These are phyloP conservation scores for Arbutus unedo DNA, from an alignment of 148 eudicot species.

Conservation along the genomic window DNA sequence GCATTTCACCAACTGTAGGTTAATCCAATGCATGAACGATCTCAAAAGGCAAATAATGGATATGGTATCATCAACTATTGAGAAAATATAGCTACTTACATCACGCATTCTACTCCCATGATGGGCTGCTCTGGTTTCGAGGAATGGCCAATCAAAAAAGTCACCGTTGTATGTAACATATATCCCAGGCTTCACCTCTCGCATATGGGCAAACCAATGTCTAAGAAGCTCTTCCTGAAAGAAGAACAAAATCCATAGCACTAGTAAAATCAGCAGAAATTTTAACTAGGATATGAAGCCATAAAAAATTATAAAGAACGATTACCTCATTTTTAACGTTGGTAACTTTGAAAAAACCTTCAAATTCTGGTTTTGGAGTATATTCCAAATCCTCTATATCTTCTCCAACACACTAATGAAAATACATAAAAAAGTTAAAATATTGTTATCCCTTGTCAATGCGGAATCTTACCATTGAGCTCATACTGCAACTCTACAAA, in stretches of 20 bases:
- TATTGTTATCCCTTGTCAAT: not conserved
- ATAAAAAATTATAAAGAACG: not conserved
- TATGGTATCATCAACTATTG: not conserved
- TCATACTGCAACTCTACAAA: not conserved
- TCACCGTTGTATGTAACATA: constrained; percentile 99
- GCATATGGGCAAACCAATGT: constrained; percentile 91
- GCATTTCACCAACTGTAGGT: not conserved
- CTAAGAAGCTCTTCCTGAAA: constrained; percentile 74
- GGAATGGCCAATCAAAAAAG: constrained; percentile 98
- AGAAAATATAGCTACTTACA: constrained; percentile 41
- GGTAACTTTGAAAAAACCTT: constrained; percentile 80
- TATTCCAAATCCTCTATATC: constrained; percentile 94
- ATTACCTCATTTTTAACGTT: constrained; percentile 89
- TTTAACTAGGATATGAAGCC: not conserved
- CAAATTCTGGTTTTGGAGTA: constrained; percentile 97
- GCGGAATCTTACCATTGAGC: constrained; percentile 3
- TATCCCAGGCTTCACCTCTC: constrained; percentile 88
- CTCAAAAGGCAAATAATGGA: not conserved
- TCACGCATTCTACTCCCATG: constrained; percentile 86
- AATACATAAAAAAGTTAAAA: not conserved
- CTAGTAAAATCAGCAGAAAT: not conserved
- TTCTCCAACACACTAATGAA: constrained; percentile 88
- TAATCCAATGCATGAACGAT: not conserved
- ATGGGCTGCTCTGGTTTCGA: constrained; percentile 85
- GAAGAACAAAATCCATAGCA: constrained; percentile 21